These are phyloP conservation scores for Phaffomyces opuntiae DNA, from an alignment of 805 yeast genomes.

Conservation along the genomic window DNA sequence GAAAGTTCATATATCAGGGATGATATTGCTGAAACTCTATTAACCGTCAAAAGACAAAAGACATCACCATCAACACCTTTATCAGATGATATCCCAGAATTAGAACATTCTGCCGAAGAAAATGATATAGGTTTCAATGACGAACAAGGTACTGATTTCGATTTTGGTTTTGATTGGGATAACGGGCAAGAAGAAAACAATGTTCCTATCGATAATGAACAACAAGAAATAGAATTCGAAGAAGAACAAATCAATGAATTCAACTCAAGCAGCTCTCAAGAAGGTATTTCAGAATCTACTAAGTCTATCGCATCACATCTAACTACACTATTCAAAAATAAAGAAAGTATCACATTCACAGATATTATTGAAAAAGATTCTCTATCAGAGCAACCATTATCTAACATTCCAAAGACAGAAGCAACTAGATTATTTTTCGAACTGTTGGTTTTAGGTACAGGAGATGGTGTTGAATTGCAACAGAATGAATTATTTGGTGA, in stretches of 20 bases:
- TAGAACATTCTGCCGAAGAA: conserved; percentile 14
- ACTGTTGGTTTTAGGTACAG: conserved; percentile 71
- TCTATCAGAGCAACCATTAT: conserved; percentile 22
- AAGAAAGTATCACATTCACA: conserved; percentile 24
- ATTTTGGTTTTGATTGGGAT: conserved; percentile 32
- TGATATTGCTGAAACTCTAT: conserved; percentile 13
- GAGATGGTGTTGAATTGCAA: conserved; percentile 56
- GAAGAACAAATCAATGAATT: conserved; percentile 17
- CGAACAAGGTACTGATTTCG: conserved; percentile 21
- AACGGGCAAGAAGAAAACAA: conserved; percentile 18
- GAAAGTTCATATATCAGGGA: conserved; percentile 12
- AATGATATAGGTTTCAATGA: not conserved
- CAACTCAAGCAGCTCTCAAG: conserved; percentile 13
- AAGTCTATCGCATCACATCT: conserved; percentile 45
- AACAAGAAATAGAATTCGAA: conserved; percentile 13
- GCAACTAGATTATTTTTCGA: conserved; percentile 78
- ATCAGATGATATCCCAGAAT: conserved; percentile 15
- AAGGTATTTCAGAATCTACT: conserved; percentile 41
- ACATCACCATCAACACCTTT: conserved; percentile 8
- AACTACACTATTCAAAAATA: conserved; percentile 25
- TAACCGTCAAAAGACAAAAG: conserved; percentile 15
- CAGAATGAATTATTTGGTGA: conserved; percentile 58
- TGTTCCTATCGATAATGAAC: conserved; percentile 2
- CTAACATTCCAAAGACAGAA: conserved; percentile 40
- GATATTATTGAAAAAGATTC: conserved; percentile 31